Evolutionary conservation across 768 basidiomycete species (phyloP), one percentile per base, ranked within the genome.

Genomic region (Kwoniella shandongensis): DNA sequence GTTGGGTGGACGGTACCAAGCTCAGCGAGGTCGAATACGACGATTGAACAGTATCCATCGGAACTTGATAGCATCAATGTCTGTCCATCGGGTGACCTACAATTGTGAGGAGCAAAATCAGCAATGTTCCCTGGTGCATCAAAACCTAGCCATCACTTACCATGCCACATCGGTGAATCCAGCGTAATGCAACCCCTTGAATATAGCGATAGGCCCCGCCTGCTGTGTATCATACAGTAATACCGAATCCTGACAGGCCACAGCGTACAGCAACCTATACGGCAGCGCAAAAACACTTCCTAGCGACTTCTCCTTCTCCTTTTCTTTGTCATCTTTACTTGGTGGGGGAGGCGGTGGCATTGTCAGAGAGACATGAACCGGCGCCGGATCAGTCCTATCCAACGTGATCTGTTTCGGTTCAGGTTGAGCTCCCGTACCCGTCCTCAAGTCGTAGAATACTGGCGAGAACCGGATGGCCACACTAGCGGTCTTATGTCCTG

Each of bases 201-300:
- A 83, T 67, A 98, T 79, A 69, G 91, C 91, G 49, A 97, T 82
- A 0, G 96, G 96, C 2, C 87, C 84, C 1, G 89, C 83, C 79
- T 98, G 94, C 78, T 98, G 96, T 3, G 93, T 98, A 74, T 99
- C 96, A 72, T 99, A 92, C 50, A 99, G 86, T 25, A 88, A 83
- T 42, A 99, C 85, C 0, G 90, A 86, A 76, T 99, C 96, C 85
- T 92, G 96, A 20, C 94, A 96, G 46, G 91, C 88, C 15, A 98
- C 91, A 1, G 96, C 91, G 67, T 88, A 98, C 40, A 97, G 77
- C 87, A 97, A 88, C 48, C 96, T 82, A 76, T 98, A 97, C 2
- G 93, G 89, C 45, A 98, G 77, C 8, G 88, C 84, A 72, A 98
- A 97, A 2, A 96, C 80, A 13, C 89, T 86, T 15, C 82, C 83